Evolutionary conservation across 23 red algal genomes (phyloP), one percentile per base, ranked within the genome.

Genomic region (Gracilaria vermiculophylla): DNA sequence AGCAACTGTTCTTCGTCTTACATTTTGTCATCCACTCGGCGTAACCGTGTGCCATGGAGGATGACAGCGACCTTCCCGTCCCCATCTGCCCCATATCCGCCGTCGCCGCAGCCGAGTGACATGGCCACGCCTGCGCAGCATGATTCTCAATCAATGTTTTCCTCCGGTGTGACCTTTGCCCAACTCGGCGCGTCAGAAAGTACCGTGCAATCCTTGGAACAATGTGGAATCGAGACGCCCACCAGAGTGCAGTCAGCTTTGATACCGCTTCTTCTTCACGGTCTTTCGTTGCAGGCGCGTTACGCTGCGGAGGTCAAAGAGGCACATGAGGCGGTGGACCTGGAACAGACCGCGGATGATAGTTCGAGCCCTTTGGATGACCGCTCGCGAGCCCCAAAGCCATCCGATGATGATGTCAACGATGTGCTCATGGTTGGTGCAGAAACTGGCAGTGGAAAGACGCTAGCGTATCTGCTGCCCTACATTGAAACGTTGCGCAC

Each of bases 371-470:
- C 40, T 29, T 34, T 31, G 42, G 13, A 33, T 24, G 84, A 73
- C 34, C 28, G 28, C 1, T n/a, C 48, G 1, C 34, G 29, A 40
- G 41, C 62, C 21, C 87, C 87, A 21, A 16, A 45, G 14, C 87
- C 75, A 32, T 29, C 87, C 33, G 34, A 42, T 54, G 74, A 80
- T 33, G 87, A 91, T 41, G 87, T 81, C 32, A 67, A 82, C 49
- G 77, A 94, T 56, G 92, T 94, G 34, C 61, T 81, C 5, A 90
- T 98, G 70, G 42, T 98, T 33, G 92, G 81, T 37, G 91, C 96
- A 6, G 96, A 88, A 80, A 98, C 96, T 12, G 96, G 96, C 25
- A 92, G 86, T 60, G 96, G 96, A 23, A 98, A 98, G 77, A 94
- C 96, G 8, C 73, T 98, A n/a, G 86, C 96, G 9, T 98, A 95